phyloP scores from a whole-genome alignment of 2,329 filamentous ascomycete species.

The Sclerotinia sclerotiorum region DNA sequence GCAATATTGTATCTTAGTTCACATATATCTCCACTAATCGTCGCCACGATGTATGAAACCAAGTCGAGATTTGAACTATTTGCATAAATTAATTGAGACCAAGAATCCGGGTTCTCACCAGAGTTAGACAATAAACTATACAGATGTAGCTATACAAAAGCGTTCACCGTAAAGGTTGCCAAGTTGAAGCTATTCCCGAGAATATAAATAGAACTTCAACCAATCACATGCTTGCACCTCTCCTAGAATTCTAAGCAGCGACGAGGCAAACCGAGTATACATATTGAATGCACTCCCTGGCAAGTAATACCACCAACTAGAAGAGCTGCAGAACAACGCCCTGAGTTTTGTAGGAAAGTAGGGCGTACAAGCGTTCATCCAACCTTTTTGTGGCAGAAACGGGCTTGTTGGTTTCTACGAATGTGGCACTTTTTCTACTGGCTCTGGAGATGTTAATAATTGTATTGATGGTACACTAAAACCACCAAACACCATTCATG shows the following conservation, averaged over 20 bases:
- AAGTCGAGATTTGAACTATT: no score
- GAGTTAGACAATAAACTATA: no score
- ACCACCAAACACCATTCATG: not conserved
- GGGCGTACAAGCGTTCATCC: constrained; percentile 7
- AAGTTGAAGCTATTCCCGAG: not conserved
- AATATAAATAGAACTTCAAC: not conserved
- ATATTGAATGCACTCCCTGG: not conserved
- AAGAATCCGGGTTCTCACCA: no score
- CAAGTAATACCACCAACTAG: not conserved
- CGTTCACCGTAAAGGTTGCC: constrained; percentile 1
- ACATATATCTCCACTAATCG: no score
- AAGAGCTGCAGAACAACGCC: not conserved
- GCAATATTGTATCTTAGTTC: no score
- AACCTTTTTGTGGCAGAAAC: not conserved
- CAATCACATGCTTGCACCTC: not conserved
- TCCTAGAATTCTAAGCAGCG: not conserved
- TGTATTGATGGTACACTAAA: not conserved
- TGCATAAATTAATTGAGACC: no score
- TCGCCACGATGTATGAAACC: no score
- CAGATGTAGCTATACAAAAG: not conserved
- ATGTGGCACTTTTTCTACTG: no score
- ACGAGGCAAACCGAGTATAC: constrained; percentile 1
- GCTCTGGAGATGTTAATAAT: not conserved
- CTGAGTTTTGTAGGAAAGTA: not conserved
- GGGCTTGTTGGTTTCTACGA: not conserved